These are phyloP conservation scores for Chenopodium berlandieri DNA, from an alignment of 148 eudicot genomes.

Conservation along the genomic window DNA sequence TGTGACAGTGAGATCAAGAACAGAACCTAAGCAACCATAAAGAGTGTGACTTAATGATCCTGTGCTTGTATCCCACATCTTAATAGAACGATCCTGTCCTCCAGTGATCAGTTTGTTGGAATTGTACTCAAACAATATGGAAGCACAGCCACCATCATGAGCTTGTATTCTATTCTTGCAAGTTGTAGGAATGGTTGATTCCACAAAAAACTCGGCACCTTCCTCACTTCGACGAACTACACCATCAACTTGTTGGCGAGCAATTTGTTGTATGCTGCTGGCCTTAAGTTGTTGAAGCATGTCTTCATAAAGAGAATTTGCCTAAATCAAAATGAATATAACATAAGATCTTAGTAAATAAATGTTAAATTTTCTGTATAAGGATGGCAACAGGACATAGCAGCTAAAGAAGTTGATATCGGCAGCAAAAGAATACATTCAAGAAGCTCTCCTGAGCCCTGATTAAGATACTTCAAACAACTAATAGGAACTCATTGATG, in stretches of 20 bases:
- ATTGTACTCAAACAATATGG: slow-evolving; percentile 72
- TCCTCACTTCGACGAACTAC: slow-evolving; percentile 89
- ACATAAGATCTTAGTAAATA: neutral
- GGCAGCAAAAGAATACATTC: neutral
- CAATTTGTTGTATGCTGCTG: slow-evolving; percentile 65
- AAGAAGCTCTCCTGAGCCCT: neutral
- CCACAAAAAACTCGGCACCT: slow-evolving; percentile 73
- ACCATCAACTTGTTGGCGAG: slow-evolving; percentile 93
- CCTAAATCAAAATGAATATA: slow-evolving; percentile 38
- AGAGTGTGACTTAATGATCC: slow-evolving; percentile 56
- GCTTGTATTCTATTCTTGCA: slow-evolving; percentile 72
- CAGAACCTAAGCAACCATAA: slow-evolving; percentile 75
- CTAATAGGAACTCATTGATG: no score
- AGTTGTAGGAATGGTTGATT: slow-evolving; percentile 58
- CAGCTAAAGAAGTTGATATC: neutral
- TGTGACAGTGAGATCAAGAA: slow-evolving; percentile 78
- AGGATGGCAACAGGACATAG: neutral
- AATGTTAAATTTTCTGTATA: no score
- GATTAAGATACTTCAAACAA: no score
- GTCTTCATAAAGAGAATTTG: slow-evolving; percentile 75
- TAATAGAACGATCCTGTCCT: slow-evolving; percentile 78
- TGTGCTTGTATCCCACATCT: slow-evolving; percentile 83
- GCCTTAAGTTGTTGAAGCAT: slow-evolving; percentile 63
- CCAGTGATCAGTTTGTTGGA: slow-evolving; percentile 75
- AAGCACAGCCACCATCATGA: slow-evolving; percentile 88